These are phyloP conservation scores for Balakata baccata DNA, from an alignment of 345 rosid genomes.

Conservation along the genomic window DNA sequence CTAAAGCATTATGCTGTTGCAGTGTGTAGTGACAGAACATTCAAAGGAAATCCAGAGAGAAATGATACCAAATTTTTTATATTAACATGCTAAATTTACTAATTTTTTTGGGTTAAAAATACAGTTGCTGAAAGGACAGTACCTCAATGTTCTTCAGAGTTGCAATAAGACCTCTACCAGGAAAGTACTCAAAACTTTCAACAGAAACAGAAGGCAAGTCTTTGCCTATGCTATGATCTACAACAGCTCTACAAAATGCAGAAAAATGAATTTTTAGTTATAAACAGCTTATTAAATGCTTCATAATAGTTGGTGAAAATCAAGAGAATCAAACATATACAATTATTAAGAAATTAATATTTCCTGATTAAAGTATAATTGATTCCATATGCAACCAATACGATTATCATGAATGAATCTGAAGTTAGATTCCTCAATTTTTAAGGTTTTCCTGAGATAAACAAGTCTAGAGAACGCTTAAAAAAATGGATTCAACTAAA, in stretches of 20 bases:
- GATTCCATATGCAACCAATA: neutral
- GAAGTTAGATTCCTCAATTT: neutral
- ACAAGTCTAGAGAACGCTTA: neutral
- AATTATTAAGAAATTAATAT: neutral
- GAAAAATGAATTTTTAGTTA: neutral
- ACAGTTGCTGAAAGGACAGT: conserved; percentile 13
- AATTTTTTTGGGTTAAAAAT: neutral
- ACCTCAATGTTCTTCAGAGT: conserved; percentile 73
- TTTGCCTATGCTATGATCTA: conserved; percentile 84
- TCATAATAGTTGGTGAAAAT: neutral
- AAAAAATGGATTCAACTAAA: neutral
- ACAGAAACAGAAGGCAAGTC: conserved; percentile 83
- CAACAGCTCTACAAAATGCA: conserved; percentile 74
- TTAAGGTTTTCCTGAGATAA: neutral
- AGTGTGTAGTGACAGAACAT: neutral
- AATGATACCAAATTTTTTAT: neutral
- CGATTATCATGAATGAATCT: neutral
- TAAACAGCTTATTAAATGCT: no score
- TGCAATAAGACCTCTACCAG: conserved; percentile 92
- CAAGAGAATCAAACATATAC: neutral
- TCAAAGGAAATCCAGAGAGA: neutral
- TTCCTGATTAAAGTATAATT: neutral
- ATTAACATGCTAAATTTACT: neutral
- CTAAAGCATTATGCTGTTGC: neutral
- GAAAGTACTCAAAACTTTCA: conserved; percentile 87